A percentile compares a stretch with the other conserved stretches of the same genome.
These are phyloP conservation scores for Xerocomellus amylosporus DNA, from an alignment of 768 basidiomycete species.

Conservation along the genomic window DNA sequence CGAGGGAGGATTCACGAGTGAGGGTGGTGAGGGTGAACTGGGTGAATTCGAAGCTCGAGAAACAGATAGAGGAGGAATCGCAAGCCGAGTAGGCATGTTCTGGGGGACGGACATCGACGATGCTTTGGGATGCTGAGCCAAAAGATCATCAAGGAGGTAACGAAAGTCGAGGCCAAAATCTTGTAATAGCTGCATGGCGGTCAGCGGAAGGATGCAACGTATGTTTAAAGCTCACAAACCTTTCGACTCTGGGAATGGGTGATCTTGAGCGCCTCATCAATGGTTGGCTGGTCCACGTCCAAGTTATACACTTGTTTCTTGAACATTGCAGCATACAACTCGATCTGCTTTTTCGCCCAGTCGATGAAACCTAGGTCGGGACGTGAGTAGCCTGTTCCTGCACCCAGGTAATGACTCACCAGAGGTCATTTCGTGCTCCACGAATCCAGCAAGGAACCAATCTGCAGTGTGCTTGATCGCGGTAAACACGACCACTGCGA, in stretches of 20 bases:
- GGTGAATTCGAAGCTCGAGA: constrained; percentile 16
- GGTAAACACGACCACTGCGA: constrained; percentile 88
- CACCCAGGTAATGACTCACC: constrained; percentile 47
- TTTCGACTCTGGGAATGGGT: constrained; percentile 81
- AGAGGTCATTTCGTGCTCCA: constrained; percentile 91
- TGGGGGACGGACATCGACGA: constrained; percentile 13
- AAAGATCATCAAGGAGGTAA: constrained; percentile 78
- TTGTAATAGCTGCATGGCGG: constrained; percentile 62
- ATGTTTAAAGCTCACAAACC: constrained; percentile 41
- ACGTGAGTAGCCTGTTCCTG: not conserved
- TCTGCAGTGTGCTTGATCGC: constrained; percentile 96
- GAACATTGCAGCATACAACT: constrained; percentile 81
- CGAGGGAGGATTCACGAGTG: constrained; percentile 18
- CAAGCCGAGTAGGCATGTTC: constrained; percentile 31
- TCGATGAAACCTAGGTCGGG: constrained; percentile 74
- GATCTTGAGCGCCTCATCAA: constrained; percentile 76
- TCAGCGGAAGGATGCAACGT: not conserved
- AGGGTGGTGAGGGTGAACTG: constrained; percentile 18
- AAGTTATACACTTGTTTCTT: constrained; percentile 88
- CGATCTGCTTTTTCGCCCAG: constrained; percentile 88
- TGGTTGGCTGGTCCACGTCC: constrained; percentile 64
- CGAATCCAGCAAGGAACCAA: constrained; percentile 96
- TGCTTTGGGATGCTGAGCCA: constrained; percentile 50
- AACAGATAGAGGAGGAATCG: constrained; percentile 14
- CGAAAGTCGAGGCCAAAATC: constrained; percentile 95